Conservation (phyloP, 2,329 filamentous ascomycete species). For the Aspergillus fumigatiaffinis region DNA sequence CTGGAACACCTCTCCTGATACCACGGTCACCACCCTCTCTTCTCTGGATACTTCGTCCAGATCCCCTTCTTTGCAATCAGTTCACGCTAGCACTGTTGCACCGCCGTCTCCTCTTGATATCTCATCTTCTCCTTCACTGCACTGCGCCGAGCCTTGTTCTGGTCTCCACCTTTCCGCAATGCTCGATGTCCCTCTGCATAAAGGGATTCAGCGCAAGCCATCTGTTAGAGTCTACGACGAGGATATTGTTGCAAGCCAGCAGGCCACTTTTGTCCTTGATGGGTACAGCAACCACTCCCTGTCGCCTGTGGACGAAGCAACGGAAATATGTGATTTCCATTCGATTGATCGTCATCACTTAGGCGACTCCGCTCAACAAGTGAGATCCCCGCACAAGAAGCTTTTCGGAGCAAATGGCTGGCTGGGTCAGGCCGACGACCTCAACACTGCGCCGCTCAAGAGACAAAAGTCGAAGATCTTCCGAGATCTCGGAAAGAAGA, state of each 20-base stretch:
- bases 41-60: slow-evolving; percentile 11
- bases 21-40: slow-evolving; percentile 6
- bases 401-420: slow-evolving; percentile 42
- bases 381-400: slow-evolving; percentile 32
- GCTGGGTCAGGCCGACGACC: slow-evolving; percentile 33
- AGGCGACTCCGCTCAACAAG: slow-evolving; percentile 1
- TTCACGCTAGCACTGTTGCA: slow-evolving; percentile 3
- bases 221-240: slow-evolving; percentile 6
- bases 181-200: slow-evolving; percentile 7
- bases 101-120: slow-evolving; percentile 10
- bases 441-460: slow-evolving; percentile 23
- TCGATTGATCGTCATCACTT: slow-evolving; percentile 2
- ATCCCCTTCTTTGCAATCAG: slow-evolving; percentile 16
- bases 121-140: slow-evolving; percentile 5
- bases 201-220: slow-evolving; percentile 10
- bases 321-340: background rate
- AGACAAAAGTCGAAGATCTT: slow-evolving; percentile 29
- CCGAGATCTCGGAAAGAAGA: slow-evolving; percentile 34
- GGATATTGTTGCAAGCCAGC: slow-evolving; percentile 6
- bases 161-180: background rate
- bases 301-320: slow-evolving; percentile 1
- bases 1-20: slow-evolving; percentile 15
- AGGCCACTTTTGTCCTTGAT: slow-evolving; percentile 11
- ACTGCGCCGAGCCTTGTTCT: background rate
- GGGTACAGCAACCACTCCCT: slow-evolving; percentile 1